Evolutionary conservation across 306 rosid genomes (phyloP), one percentile per base, ranked within the genome.

Genomic region (Prunus kanzakura): DNA sequence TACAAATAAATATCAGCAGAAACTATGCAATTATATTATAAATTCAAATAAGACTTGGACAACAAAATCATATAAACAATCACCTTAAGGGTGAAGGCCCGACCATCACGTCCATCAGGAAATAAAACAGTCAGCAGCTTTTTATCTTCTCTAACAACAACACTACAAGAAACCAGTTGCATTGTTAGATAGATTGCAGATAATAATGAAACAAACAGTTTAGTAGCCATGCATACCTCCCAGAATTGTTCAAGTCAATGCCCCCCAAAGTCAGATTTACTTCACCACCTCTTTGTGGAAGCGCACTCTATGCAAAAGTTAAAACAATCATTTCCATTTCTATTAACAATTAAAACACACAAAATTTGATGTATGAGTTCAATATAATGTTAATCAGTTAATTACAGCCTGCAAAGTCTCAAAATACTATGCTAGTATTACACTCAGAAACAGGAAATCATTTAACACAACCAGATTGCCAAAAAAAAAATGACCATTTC

Each of bases 41-140:
- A n/a, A 69, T 18, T 69, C 8, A 3, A 14, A 45, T 23, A 72
- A 55, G 50, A 3, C 12, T 19, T 16, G 3, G 12, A 25, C 12
- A 2, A 64, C 16, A 38, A 67, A 4, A 52, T 29, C 66, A 71
- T 14, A 57, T 14, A 56, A 54, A 30, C 10, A 52, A 41, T 81
- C 80, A 95, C 98, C 98, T 96, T 96, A 46, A 96, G 98, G 73
- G 99, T 96, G 86, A 96, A 96, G 5, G 99, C 99, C 58, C 99
- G 88, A 57, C 99, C 99, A 83, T 96, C 98, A 55, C 99, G 98
- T 75, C 99, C 99, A 85, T 96, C 99, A 49, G 99, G 99, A 88
- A 96, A 96, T 77, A 96, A 84, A 76, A 96, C 99, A 3, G 99
- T 96, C 79, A 96, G 90, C 74, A 96, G 88, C 79, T 89, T 96